Evolutionary conservation across 2,329 filamentous ascomycete species (phyloP).

Genomic region (Beauveria sp.): DNA sequence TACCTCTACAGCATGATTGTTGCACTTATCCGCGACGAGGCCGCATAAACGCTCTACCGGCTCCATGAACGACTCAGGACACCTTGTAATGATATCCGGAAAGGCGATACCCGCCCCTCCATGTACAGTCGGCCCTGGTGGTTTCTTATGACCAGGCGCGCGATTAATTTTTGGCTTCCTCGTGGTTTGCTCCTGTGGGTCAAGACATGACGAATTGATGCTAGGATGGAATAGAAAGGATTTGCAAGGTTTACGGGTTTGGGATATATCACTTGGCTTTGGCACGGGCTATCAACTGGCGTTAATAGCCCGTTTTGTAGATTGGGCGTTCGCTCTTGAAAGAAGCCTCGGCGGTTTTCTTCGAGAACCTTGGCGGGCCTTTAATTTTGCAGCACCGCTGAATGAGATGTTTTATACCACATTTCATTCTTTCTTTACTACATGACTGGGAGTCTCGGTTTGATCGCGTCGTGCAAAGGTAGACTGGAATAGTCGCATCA

Average conservation of each 20-base stretch:
- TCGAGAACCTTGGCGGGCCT: neutral
- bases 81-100: constrained; percentile 12
- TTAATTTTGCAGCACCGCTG: neutral
- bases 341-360: neutral
- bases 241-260: constrained; percentile 15
- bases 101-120: neutral
- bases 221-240: constrained; percentile 20
- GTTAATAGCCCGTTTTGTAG: constrained; percentile 21
- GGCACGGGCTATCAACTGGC: constrained; percentile 18
- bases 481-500: neutral
- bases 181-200: constrained; percentile 3
- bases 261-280: constrained; percentile 22
- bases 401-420: neutral
- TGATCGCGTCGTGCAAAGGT: neutral
- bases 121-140: constrained; percentile 4
- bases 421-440: neutral
- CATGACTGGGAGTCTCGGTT: neutral
- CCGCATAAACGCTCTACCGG: constrained; percentile 50
- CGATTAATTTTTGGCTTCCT: constrained; percentile 8
- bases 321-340: constrained; percentile 13
- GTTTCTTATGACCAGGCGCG: constrained; percentile 1
- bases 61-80: constrained; percentile 1
- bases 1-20: constrained; percentile 99
- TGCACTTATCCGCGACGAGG: constrained; percentile 91
- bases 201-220: constrained; percentile 7